Percentiles rank a stretch among this genome's conserved stretches.
phyloP scores from a whole-genome alignment of 257 asterid genomes.

The Solanum dulcamara region DNA sequence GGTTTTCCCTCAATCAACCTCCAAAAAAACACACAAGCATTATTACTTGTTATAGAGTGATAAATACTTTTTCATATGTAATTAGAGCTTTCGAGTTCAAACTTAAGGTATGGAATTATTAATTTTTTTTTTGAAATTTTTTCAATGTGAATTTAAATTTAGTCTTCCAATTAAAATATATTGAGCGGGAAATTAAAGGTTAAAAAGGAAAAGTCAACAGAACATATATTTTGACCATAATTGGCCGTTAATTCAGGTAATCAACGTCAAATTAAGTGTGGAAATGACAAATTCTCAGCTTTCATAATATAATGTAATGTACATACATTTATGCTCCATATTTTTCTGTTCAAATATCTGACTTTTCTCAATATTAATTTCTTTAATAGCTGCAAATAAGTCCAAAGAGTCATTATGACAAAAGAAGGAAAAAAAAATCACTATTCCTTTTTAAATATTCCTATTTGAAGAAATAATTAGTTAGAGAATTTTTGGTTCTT shows the following conservation, averaged over 20 bases:
- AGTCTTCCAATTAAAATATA: no score
- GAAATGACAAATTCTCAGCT: background rate
- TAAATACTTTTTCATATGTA: background rate
- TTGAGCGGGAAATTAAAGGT: no score
- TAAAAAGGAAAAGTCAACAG: background rate
- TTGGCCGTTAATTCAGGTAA: slow-evolving; percentile 22
- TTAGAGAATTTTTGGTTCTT: background rate
- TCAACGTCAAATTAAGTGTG: background rate
- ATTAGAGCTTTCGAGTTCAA: background rate
- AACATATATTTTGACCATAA: background rate
- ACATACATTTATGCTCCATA: background rate
- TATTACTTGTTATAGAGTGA: background rate
- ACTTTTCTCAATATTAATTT: background rate
- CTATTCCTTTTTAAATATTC: background rate
- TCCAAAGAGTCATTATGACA: background rate
- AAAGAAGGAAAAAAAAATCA: background rate
- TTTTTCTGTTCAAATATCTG: background rate
- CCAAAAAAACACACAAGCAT: background rate
- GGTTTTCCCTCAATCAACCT: background rate
- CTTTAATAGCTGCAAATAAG: background rate
- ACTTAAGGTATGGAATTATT: background rate
- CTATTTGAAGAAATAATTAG: background rate
- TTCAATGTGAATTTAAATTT: no score
- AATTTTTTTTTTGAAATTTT: no score
- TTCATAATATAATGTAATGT: background rate